Evolutionary conservation across 2,329 filamentous ascomycete species (phyloP).

Genomic region (Neobulgaria alba): DNA sequence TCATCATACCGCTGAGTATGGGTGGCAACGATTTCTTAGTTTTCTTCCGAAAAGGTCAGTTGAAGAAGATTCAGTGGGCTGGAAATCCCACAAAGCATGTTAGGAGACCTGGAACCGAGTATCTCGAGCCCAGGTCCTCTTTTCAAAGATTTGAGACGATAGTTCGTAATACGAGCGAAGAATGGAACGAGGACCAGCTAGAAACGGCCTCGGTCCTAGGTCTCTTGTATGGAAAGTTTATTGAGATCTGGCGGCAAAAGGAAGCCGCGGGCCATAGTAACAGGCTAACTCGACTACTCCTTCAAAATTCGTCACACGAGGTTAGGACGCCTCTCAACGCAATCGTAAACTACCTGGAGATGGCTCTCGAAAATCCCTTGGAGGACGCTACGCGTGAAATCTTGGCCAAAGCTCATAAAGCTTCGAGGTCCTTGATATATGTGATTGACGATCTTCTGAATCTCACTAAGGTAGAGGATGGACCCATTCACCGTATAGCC

Average conservation of each 20-base stretch:
- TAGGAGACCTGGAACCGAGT: constrained; percentile 63
- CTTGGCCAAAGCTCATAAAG: constrained; percentile 74
- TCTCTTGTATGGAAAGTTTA: constrained; percentile 76
- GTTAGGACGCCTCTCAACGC: constrained; percentile 86
- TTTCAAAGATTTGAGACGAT: constrained; percentile 78
- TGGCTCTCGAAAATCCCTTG: constrained; percentile 71
- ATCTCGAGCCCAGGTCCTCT: constrained; percentile 69
- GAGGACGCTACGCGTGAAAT: constrained; percentile 82
- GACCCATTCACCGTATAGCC: constrained; percentile 68
- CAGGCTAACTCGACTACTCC: constrained; percentile 66
- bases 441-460: constrained; percentile 90
- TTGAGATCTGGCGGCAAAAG: constrained; percentile 88
- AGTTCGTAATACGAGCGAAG: constrained; percentile 70
- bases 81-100: constrained; percentile 80
- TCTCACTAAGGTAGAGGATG: constrained; percentile 80
- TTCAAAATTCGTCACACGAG: constrained; percentile 87
- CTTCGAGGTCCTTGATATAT: constrained; percentile 86
- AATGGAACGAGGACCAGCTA: constrained; percentile 83
- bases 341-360: constrained; percentile 91
- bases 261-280: constrained; percentile 76
- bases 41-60: constrained; percentile 74
- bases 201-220: constrained; percentile 85
- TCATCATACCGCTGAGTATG: constrained; percentile 72
- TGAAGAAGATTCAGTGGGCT: constrained; percentile 68
- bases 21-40: constrained; percentile 79